A percentile compares a stretch with the other conserved stretches of the same genome.
Conservation (phyloP, 2,329 filamentous ascomycete species). For the Monosporascus ibericus region DNA sequence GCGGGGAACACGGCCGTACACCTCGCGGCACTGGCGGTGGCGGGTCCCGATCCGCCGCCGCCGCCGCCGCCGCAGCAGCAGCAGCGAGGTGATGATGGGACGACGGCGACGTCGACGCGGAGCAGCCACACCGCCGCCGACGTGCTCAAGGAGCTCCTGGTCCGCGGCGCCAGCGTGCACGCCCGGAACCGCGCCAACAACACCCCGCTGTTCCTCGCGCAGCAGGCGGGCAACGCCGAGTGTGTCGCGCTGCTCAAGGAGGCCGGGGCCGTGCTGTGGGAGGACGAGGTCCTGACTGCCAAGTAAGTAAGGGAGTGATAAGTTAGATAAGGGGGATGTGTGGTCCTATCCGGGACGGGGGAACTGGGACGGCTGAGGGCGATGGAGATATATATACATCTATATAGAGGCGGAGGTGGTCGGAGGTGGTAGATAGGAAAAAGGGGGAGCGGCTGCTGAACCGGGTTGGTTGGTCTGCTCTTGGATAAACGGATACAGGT, state of each 20-base stretch:
- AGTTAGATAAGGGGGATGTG: too few relatives aligned
- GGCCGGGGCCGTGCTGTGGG: constrained; percentile 55
- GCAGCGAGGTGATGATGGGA: constrained; percentile 1
- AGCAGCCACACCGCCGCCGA: constrained; percentile 46
- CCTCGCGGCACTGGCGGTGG: constrained; percentile 46
- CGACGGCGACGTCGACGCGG: constrained; percentile 44
- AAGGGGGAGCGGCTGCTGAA: too few relatives aligned
- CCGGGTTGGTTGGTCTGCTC: too few relatives aligned
- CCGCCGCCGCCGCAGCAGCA: background rate
- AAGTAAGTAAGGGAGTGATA: background rate
- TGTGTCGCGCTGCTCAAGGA: constrained; percentile 49
- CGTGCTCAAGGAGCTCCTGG: constrained; percentile 54
- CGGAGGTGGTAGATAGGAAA: too few relatives aligned
- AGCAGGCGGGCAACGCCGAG: constrained; percentile 48
- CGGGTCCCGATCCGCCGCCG: background rate
- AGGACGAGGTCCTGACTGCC: constrained; percentile 31
- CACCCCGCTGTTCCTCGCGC: constrained; percentile 59
- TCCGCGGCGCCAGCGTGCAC: constrained; percentile 60
- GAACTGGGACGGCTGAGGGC: too few relatives aligned
- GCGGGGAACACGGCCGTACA: constrained; percentile 69
- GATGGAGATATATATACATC: too few relatives aligned
- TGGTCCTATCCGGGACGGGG: too few relatives aligned
- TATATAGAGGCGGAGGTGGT: too few relatives aligned
- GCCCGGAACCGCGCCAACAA: constrained; percentile 59
- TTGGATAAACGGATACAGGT: too few relatives aligned